These are phyloP conservation scores for Xerophyta viscosa DNA, from an alignment of 106 monocot genomes.

Conservation along the genomic window DNA sequence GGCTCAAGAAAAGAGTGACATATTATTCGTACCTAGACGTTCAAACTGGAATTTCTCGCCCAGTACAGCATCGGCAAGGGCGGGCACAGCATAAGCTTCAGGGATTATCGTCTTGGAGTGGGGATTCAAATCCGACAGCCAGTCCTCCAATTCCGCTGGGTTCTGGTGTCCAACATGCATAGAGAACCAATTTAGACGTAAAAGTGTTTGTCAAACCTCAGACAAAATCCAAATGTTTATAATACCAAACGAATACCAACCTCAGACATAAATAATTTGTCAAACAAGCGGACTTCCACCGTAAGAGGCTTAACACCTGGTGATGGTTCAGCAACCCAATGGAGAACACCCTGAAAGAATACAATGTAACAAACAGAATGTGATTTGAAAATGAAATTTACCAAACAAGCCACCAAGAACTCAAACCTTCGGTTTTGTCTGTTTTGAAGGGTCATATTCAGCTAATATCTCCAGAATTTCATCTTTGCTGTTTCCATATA, in stretches of 20 bases:
- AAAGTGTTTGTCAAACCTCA: neutral
- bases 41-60: constrained; percentile 93
- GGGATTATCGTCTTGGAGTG: constrained; percentile 73
- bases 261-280: constrained; percentile 87
- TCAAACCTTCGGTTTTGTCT: constrained; percentile 81
- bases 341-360: constrained; percentile 83
- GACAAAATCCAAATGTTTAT: neutral
- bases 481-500: constrained; percentile 53
- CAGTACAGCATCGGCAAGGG: constrained; percentile 42
- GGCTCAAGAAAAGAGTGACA: neutral
- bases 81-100: constrained; percentile 67
- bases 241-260: constrained; percentile 19
- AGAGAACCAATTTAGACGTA: neutral
- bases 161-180: constrained; percentile 20
- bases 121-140: constrained; percentile 87
- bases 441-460: constrained; percentile 82
- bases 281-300: constrained; percentile 87
- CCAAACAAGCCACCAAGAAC: too few species aligned
- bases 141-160: constrained; percentile 71
- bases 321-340: constrained; percentile 90
- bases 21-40: constrained; percentile 48
- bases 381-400: too few species aligned
- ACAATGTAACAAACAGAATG: neutral
- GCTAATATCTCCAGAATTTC: constrained; percentile 58
- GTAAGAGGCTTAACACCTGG: constrained; percentile 89